phyloP scores from a whole-genome alignment of 108 stramenopile genomes.

The Cyclotella baltica region DNA sequence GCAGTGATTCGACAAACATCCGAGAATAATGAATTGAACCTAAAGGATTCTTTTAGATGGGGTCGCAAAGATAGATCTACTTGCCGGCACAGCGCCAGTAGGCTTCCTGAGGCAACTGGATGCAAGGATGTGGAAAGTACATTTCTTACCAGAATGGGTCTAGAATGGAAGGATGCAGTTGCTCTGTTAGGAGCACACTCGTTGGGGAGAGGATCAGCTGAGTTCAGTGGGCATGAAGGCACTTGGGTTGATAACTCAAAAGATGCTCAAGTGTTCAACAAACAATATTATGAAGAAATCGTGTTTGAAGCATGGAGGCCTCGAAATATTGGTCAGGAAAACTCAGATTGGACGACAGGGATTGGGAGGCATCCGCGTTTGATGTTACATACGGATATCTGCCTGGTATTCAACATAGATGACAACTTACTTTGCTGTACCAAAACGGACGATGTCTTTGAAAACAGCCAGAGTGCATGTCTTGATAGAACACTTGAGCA shows the following conservation, averaged over 20 bases:
- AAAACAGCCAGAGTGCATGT: conserved; percentile 25
- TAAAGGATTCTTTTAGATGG: conserved; percentile 41
- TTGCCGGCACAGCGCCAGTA: conserved; percentile 29
- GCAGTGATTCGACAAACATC: conserved; percentile 53
- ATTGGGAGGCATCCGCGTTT: conserved; percentile 15
- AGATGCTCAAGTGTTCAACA: conserved; percentile 25
- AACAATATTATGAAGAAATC: conserved; percentile 46
- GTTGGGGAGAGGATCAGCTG: conserved; percentile 32
- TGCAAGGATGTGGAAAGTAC: conserved; percentile 33
- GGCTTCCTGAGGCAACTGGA: conserved; percentile 36
- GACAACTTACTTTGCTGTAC: conserved; percentile 45
- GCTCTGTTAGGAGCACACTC: conserved; percentile 56
- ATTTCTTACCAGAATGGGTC: conserved; percentile 50
- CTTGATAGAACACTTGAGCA: conserved; percentile 1
- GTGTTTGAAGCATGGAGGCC: conserved; percentile 42
- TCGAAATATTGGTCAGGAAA: conserved; percentile 27
- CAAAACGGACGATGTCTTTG: conserved; percentile 9
- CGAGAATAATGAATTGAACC: conserved; percentile 37
- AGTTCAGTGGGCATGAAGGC: conserved; percentile 48
- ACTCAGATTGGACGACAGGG: conserved; percentile 48
- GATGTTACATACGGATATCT: conserved; percentile 57
- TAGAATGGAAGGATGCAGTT: conserved; percentile 51
- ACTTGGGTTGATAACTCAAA: conserved; percentile 37
- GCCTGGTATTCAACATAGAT: conserved; percentile 41
- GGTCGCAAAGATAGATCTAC: conserved; percentile 31